A percentile compares a stretch with the other conserved stretches of the same genome.
These are phyloP conservation scores for Eimeria necatrix DNA, from an alignment of 169 alveolate genomes.

Conservation along the genomic window DNA sequence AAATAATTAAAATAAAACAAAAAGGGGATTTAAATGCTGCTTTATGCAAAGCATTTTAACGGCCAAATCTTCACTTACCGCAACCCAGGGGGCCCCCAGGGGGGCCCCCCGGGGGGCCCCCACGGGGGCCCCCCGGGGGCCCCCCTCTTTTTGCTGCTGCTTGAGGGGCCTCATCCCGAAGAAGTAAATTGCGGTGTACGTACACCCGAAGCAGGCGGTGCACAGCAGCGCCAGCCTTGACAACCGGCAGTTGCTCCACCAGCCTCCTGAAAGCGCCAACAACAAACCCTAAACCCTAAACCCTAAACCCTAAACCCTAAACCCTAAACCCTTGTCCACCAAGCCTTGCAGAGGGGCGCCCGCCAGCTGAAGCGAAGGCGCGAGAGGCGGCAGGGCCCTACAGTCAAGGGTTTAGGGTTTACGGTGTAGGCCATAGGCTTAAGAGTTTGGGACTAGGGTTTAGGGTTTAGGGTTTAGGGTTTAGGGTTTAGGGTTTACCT, in stretches of 20 bases:
- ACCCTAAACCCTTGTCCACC: neutral
- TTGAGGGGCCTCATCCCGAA: neutral
- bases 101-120: too few relatives aligned
- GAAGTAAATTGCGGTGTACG: neutral
- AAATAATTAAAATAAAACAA: too few relatives aligned
- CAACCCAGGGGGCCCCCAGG: too few relatives aligned
- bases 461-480: neutral
- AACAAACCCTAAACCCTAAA: too few relatives aligned
- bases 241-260: neutral
- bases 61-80: too few relatives aligned
- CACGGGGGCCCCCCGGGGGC: too few relatives aligned
- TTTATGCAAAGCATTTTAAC: too few relatives aligned
- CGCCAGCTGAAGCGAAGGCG: neutral
- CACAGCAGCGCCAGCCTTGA: neutral
- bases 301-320: too few relatives aligned
- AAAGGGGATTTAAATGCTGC: neutral
- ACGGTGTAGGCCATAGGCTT: neutral
- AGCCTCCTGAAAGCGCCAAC: neutral
- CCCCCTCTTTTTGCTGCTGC: neutral
- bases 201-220: neutral
- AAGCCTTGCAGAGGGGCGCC: neutral
- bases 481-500: neutral
- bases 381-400: neutral
- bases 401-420: neutral
- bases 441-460: neutral